Conservation (phyloP, 768 basidiomycete genomes). For the Heimioporus sp. region DNA sequence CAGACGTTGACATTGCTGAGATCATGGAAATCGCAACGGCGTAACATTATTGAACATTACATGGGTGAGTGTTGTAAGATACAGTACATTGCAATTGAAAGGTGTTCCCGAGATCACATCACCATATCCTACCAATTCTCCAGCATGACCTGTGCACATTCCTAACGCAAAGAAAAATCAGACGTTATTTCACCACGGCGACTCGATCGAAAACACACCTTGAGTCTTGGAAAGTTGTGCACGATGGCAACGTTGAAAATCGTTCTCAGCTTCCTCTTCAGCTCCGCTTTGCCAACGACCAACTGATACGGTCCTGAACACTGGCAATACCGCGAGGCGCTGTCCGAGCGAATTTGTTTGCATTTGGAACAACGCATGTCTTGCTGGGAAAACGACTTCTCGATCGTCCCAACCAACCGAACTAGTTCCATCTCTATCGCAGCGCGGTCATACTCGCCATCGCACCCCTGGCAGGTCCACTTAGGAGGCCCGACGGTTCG, state of each 20-base stretch:
- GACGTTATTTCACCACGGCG: not conserved
- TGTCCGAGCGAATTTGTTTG: conserved; percentile 87
- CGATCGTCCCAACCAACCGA: conserved; percentile 65
- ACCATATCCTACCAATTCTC: conserved; percentile 33
- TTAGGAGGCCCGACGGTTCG: conserved; percentile 45
- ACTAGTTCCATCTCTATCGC: conserved; percentile 87
- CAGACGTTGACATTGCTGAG: conserved; percentile 26
- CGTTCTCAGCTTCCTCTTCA: conserved; percentile 69
- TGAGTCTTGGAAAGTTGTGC: conserved; percentile 65
- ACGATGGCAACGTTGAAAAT: conserved; percentile 81
- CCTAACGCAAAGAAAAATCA: conserved; percentile 22
- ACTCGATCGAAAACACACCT: conserved; percentile 41
- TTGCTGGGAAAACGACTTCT: conserved; percentile 80
- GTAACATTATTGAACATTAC: too few species aligned
- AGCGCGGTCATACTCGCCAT: conserved; percentile 83
- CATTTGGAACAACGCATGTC: conserved; percentile 89
- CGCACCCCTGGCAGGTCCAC: conserved; percentile 73
- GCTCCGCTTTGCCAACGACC: conserved; percentile 70
- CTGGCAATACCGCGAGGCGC: conserved; percentile 77
- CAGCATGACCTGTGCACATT: conserved; percentile 38
- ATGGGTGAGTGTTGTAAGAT: too few species aligned
- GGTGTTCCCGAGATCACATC: not conserved
- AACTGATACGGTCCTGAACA: conserved; percentile 86
- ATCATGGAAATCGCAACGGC: too few species aligned
- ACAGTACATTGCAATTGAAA: not conserved